phyloP scores from a whole-genome alignment of 306 rosid species.

The Coriaria nepalensis region DNA sequence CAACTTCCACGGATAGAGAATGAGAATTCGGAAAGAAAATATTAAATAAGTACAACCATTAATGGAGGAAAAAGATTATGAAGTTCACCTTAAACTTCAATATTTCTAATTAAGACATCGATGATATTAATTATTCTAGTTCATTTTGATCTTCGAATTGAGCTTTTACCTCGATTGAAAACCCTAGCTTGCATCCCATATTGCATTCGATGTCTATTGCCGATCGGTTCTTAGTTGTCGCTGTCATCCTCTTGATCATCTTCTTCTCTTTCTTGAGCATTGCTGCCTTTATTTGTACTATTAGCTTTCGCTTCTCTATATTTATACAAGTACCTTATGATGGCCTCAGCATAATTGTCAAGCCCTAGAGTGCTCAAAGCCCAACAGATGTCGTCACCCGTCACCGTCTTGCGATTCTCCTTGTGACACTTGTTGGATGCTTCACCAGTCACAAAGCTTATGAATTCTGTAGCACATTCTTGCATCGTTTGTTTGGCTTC shows the following conservation, averaged over 20 bases:
- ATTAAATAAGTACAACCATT: too few species aligned
- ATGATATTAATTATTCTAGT: too few species aligned
- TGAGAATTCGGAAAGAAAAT: too few species aligned
- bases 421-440: slow-evolving; percentile 85
- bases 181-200: too few species aligned
- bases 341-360: slow-evolving; percentile 60
- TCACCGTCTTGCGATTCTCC: slow-evolving; percentile 78
- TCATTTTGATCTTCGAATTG: too few species aligned
- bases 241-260: neutral
- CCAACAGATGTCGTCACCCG: slow-evolving; percentile 90
- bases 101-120: too few species aligned
- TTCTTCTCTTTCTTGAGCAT: too few species aligned
- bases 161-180: too few species aligned
- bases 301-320: slow-evolving; percentile 33
- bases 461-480: slow-evolving; percentile 80
- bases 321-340: slow-evolving; percentile 35
- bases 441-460: slow-evolving; percentile 71
- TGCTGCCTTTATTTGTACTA: slow-evolving; percentile 13
- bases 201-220: too few species aligned
- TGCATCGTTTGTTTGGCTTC: slow-evolving; percentile 66
- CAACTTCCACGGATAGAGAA: too few species aligned
- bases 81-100: too few species aligned
- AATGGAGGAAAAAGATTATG: too few species aligned
- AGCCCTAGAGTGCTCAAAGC: slow-evolving; percentile 68
- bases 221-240: slow-evolving; percentile 5